Conservation (phyloP, 345 rosid genomes). For the Melaleuca quinquenervia region DNA sequence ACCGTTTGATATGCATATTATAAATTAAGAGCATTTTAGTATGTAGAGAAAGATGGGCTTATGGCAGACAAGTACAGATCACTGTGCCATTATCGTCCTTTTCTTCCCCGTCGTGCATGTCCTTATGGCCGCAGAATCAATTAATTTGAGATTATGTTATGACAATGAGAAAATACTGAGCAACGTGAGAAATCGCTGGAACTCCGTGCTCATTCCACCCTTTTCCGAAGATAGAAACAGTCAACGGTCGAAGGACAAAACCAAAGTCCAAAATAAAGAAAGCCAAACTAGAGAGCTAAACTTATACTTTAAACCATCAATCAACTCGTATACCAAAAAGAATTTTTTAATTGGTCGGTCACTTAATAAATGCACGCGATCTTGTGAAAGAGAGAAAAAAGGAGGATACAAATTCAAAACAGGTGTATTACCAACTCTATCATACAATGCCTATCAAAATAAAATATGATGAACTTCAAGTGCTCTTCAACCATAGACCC, state of each 20-base stretch:
- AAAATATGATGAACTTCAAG: neutral
- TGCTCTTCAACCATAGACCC: neutral
- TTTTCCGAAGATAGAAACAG: neutral
- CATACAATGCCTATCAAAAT: neutral
- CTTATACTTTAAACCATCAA: too few species aligned
- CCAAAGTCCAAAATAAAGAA: neutral
- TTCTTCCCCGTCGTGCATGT: neutral
- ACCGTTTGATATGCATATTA: neutral
- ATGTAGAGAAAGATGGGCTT: neutral
- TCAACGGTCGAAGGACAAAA: neutral
- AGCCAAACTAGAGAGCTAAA: neutral
- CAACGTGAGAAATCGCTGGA: neutral
- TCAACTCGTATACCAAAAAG: neutral
- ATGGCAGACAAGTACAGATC: neutral
- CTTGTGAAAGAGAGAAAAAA: neutral
- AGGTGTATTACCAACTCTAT: neutral
- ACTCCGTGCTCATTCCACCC: neutral
- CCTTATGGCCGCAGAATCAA: neutral
- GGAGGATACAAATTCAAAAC: neutral
- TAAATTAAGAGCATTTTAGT: neutral
- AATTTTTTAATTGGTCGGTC: too few species aligned
- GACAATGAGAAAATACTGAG: neutral
- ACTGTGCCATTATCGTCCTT: neutral
- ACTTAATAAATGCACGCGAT: neutral
- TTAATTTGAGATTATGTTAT: neutral